Evolutionary conservation across 805 yeast genomes (phyloP).

Genomic region (Kodamaea laetipori): DNA sequence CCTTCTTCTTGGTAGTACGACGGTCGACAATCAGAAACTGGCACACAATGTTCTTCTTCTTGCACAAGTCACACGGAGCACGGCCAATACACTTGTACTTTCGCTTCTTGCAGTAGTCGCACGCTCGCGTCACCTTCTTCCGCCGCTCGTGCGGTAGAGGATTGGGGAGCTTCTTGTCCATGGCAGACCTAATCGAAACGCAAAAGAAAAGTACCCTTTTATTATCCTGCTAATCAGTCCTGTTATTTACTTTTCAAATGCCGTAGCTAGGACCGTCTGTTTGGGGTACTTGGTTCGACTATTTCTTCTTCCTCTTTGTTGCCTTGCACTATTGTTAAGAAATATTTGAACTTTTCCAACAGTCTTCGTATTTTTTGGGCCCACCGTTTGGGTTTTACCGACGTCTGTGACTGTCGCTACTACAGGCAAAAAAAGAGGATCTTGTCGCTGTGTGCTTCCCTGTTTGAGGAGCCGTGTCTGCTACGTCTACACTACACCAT

Average conservation of each 20-base stretch:
- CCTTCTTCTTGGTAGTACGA: slow-evolving; percentile 19
- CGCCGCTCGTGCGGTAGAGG: slow-evolving; percentile 20
- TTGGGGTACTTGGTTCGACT: slow-evolving; percentile 5
- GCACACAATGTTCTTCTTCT: slow-evolving; percentile 30
- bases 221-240: background rate
- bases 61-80: slow-evolving; percentile 41
- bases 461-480: too few species aligned
- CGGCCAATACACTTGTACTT: slow-evolving; percentile 31
- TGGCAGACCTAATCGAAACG: background rate
- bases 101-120: slow-evolving; percentile 48
- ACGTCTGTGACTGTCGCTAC: too few species aligned
- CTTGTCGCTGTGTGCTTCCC: too few species aligned
- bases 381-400: background rate
- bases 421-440: too few species aligned
- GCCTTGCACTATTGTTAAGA: slow-evolving; percentile 6
- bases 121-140: slow-evolving; percentile 49
- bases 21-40: slow-evolving; percentile 28
- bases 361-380: background rate
- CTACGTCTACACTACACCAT: too few species aligned
- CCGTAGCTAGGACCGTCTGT: slow-evolving; percentile 5
- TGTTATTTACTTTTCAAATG: slow-evolving; percentile 5
- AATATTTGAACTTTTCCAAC: slow-evolving; percentile 3
- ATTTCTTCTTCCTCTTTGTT: slow-evolving; percentile 4
- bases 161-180: slow-evolving; percentile 12
- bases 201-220: slow-evolving; percentile 2